Percentiles rank a stretch among this genome's conserved stretches.
phyloP scores from a whole-genome alignment of 192 early-diverging fungal species.

The Podila epigama region DNA sequence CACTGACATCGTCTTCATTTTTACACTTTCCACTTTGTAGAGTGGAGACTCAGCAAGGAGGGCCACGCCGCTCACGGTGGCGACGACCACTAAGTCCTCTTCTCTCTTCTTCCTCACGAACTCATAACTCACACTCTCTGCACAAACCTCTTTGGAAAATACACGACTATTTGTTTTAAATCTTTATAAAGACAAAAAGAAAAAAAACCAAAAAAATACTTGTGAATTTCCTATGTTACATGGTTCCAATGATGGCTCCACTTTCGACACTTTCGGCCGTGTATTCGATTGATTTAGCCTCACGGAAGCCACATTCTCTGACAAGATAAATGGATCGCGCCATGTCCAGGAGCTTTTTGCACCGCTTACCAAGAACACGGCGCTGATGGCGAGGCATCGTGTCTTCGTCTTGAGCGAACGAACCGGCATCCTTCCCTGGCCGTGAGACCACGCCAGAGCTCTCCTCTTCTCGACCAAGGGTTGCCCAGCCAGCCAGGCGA shows the following conservation, averaged over 20 bases:
- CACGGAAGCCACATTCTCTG: conserved; percentile 37
- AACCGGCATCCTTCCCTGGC: conserved; percentile 32
- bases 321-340: conserved; percentile 33
- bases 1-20: background rate
- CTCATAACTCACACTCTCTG: background rate
- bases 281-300: conserved; percentile 41
- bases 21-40: conserved; percentile 1
- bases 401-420: background rate
- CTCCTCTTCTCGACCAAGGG: conserved; percentile 39
- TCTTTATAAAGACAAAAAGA: background rate
- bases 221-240: too few relatives aligned
- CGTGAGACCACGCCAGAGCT: conserved; percentile 22
- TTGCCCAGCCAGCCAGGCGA: conserved; percentile 41
- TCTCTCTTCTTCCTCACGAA: background rate
- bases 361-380: conserved; percentile 37
- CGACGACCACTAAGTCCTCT: conserved; percentile 12
- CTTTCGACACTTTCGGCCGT: conserved; percentile 42
- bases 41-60: conserved; percentile 47
- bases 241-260: conserved; percentile 33
- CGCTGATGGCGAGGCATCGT: conserved; percentile 29
- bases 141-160: background rate
- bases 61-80: conserved; percentile 26
- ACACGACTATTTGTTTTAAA: background rate
- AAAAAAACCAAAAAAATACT: too few relatives aligned
- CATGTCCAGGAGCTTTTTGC: conserved; percentile 45